Evolutionary conservation across 164 flowering plant species (phyloP).

Genomic region (Paratinospora sagittata): DNA sequence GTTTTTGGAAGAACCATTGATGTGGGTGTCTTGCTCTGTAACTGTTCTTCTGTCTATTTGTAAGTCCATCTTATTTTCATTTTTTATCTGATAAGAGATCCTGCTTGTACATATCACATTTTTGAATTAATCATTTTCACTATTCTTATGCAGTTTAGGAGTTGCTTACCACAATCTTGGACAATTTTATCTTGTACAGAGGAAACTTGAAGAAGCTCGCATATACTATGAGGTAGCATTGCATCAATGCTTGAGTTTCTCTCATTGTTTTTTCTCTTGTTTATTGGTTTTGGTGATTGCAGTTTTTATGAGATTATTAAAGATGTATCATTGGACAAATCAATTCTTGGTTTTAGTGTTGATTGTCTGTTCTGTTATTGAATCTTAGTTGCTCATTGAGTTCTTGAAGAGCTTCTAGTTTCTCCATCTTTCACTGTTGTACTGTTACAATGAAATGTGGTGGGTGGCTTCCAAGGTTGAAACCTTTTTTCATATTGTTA

Average conservation of each 20-base stretch:
- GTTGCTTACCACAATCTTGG: slow-evolving; percentile 90
- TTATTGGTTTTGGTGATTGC: neutral
- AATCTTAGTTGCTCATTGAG: neutral
- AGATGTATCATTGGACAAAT: neutral
- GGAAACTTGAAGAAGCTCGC: slow-evolving; percentile 68
- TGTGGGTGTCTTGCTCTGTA: neutral
- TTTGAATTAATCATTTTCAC: neutral
- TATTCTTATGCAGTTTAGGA: slow-evolving; percentile 51
- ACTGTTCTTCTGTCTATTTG: neutral
- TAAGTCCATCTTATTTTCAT: neutral
- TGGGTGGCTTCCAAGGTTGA: neutral
- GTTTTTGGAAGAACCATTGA: neutral
- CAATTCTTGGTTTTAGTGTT: neutral
- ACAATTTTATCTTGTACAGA: slow-evolving; percentile 62
- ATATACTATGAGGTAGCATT: slow-evolving; percentile 65
- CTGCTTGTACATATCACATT: neutral
- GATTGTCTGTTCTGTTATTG: neutral
- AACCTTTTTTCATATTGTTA: neutral
- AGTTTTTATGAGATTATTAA: neutral
- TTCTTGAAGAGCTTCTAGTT: too few species aligned
- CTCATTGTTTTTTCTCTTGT: neutral
- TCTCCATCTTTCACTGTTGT: neutral
- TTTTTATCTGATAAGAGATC: neutral
- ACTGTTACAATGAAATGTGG: neutral
- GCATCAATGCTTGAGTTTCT: neutral